Evolutionary conservation across 2,329 filamentous ascomycete genomes (phyloP).

Genomic region (Sphaerostilbella broomeana): DNA sequence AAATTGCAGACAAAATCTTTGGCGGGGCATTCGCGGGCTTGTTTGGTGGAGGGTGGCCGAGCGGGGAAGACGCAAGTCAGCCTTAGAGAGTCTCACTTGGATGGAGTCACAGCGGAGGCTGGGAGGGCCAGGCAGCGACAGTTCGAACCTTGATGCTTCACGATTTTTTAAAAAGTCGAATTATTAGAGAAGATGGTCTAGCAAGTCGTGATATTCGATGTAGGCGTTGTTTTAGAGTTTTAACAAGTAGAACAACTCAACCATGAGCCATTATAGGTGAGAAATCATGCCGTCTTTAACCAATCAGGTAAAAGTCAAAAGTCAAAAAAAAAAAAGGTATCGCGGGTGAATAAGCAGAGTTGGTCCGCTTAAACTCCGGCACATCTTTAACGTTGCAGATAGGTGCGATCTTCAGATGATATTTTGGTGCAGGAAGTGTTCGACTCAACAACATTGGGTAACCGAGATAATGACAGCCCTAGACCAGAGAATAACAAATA

Average conservation of each 20-base stretch:
- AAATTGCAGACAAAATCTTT: conserved; percentile 7
- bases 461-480: too few species aligned
- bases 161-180: conserved; percentile 2
- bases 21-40: conserved; percentile 7
- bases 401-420: too few species aligned
- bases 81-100: not conserved
- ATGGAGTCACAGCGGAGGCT: not conserved
- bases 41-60: conserved; percentile 8
- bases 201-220: not conserved
- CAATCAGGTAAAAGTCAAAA: too few species aligned
- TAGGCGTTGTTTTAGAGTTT: not conserved
- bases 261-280: not conserved
- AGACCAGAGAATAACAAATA: too few species aligned
- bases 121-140: not conserved
- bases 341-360: too few species aligned
- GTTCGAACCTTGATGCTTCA: conserved; percentile 10
- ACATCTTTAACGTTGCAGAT: too few species aligned
- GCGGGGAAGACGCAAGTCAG: conserved; percentile 10
- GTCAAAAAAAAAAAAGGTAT: too few species aligned
- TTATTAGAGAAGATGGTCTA: too few species aligned
- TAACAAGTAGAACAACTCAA: not conserved
- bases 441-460: too few species aligned
- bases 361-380: too few species aligned
- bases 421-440: too few species aligned
- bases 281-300: too few species aligned